phyloP scores from a whole-genome alignment of 331 rosid species.

The Quercus phellos region DNA sequence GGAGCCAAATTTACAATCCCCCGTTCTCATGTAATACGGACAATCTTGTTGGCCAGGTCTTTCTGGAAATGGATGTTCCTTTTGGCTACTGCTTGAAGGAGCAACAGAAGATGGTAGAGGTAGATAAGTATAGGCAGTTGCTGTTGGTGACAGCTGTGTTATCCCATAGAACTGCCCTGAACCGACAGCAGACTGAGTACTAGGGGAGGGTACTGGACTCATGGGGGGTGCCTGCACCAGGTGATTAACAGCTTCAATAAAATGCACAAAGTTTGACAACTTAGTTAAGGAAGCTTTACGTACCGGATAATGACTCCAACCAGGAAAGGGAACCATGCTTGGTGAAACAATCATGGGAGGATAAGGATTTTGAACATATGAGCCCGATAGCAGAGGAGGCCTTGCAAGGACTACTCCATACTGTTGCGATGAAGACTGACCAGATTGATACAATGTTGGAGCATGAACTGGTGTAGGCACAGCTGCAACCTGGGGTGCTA shows the following conservation, averaged over 20 bases:
- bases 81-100: slow-evolving; percentile 53
- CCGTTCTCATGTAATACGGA: slow-evolving; percentile 87
- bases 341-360: slow-evolving; percentile 77
- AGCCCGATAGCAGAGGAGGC: slow-evolving; percentile 68
- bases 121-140: slow-evolving; percentile 54
- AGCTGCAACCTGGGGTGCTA: slow-evolving; percentile 49
- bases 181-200: slow-evolving; percentile 50
- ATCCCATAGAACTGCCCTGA: slow-evolving; percentile 64
- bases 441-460: slow-evolving; percentile 54
- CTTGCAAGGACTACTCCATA: slow-evolving; percentile 78
- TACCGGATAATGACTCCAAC: slow-evolving; percentile 91
- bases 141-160: slow-evolving; percentile 51
- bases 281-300: slow-evolving; percentile 26
- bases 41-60: slow-evolving; percentile 96
- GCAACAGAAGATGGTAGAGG: slow-evolving; percentile 53
- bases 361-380: slow-evolving; percentile 70
- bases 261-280: slow-evolving; percentile 16
- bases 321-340: slow-evolving; percentile 60
- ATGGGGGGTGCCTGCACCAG: slow-evolving; percentile 55
- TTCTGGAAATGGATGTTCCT: slow-evolving; percentile 71
- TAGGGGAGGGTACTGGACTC: slow-evolving; percentile 61
- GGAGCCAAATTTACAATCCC: slow-evolving; percentile 92
- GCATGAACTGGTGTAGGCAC: slow-evolving; percentile 43
- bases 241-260: slow-evolving; percentile 21
- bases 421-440: slow-evolving; percentile 69